A percentile compares a stretch with the other conserved stretches of the same genome.
Evolutionary conservation across 495 filamentous ascomycete genomes (phyloP).

Genomic region (Lentithecium fluviatile): DNA sequence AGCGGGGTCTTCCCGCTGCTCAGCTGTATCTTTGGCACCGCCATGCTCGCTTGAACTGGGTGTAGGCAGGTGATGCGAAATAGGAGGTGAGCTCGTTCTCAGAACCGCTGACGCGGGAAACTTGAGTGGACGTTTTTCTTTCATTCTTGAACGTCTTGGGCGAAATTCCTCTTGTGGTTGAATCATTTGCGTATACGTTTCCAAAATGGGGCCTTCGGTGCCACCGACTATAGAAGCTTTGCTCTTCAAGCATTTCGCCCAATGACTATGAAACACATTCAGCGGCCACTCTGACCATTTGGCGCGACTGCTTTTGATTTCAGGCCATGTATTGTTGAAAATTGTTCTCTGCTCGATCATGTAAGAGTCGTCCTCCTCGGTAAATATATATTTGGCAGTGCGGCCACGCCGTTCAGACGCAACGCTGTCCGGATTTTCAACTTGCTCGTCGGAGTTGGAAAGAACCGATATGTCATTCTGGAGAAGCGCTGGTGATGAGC

Average conservation of each 20-base stretch:
- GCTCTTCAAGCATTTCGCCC: not conserved
- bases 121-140: too few relatives aligned
- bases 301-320: constrained; percentile 1
- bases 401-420: not conserved
- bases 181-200: not conserved
- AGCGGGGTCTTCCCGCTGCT: not conserved
- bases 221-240: not conserved
- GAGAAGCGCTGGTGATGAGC: too few relatives aligned
- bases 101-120: too few relatives aligned
- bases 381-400: constrained; percentile 3
- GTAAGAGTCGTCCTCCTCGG: constrained; percentile 5
- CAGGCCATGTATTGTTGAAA: not conserved
- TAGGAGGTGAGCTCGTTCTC: too few relatives aligned
- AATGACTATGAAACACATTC: constrained; percentile 1
- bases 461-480: too few relatives aligned
- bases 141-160: too few relatives aligned
- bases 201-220: not conserved
- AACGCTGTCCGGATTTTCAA: not conserved
- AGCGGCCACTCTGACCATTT: constrained; percentile 9
- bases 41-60: not conserved
- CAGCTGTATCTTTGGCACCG: not conserved
- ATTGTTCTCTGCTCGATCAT: constrained; percentile 10
- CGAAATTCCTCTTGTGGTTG: not conserved
- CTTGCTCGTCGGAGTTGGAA: too few relatives aligned
- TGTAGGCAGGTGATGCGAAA: too few relatives aligned